Base-by-base conservation (phyloP, 2,329 filamentous ascomycete genomes). In the Talaromyces rugulosus region DNA sequence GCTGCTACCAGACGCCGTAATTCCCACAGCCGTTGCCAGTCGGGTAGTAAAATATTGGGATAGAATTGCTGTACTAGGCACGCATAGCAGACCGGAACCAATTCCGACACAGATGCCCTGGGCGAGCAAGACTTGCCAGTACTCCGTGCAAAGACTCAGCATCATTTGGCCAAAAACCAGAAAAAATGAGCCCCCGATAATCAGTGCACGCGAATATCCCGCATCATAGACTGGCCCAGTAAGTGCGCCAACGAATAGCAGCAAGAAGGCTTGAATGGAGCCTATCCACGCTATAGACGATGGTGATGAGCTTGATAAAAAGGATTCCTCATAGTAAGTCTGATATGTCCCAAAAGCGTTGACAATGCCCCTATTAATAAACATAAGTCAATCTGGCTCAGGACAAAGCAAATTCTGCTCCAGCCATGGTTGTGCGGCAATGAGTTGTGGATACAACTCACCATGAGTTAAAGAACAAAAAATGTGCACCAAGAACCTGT, bases 101-200 rank as follows among this genome's bases (percentile, higher is more conserved):
- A 54, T 0, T 78, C 81, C 42, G 72, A 70, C 36, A 69, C 75
- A 16, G 1, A 82, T 59, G 0, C 75, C 80, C 61, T 82, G 80
- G 0, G 79, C 68, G 4, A 84, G 75, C 34, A 84, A 74, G 0
- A 83, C 70, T 66, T 83, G 80, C 77, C 78, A 82, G 66, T 82
- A 83, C 28, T 67, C 63, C 0, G 67, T 77, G 9, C 75, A 69
- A 0, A 81, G 68, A 47, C 78, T 81, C 8, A 80, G 79, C 67
- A 76, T 75, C 65, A 84, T 78, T 44, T 79, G 75, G 9, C 81
- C 81, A 0, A 80, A 31, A 0, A 81, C 64, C 5, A 70, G 65
- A 11, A 80, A 57, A 3, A 76, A 58, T 34, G 75, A 63, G 2
- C 74, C 74, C 9, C 59, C 16, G 2, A 67, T 14, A 6, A 72